phyloP scores from a whole-genome alignment of 2,329 filamentous ascomycete genomes.

The Penicillium concentricum region DNA sequence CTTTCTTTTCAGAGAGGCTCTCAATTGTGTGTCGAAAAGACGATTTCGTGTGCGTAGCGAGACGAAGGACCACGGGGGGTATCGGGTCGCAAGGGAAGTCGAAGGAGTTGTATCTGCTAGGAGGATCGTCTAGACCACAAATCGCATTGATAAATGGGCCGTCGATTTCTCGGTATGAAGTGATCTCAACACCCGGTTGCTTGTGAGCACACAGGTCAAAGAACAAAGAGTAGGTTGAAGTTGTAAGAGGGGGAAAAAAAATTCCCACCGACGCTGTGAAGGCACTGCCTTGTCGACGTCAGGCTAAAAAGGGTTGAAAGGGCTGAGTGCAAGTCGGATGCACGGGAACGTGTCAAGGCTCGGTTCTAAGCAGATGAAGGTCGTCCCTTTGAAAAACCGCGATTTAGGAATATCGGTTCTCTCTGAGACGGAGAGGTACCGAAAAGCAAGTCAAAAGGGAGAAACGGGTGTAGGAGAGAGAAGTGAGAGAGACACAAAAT shows the following conservation, averaged over 20 bases:
- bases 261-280: slow-evolving; percentile 9
- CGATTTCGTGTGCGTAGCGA: background rate
- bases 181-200: slow-evolving; percentile 12
- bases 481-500: slow-evolving; percentile 28
- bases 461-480: slow-evolving; percentile 21
- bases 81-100: slow-evolving; percentile 5
- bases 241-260: background rate
- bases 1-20: slow-evolving; percentile 24
- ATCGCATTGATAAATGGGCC: slow-evolving; percentile 26
- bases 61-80: slow-evolving; percentile 1
- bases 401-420: slow-evolving; percentile 20
- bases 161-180: slow-evolving; percentile 7
- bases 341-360: slow-evolving; percentile 5
- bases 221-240: slow-evolving; percentile 2
- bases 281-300: slow-evolving; percentile 19
- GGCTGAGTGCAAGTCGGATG: slow-evolving; percentile 7
- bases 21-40: slow-evolving; percentile 10
- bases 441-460: slow-evolving; percentile 13
- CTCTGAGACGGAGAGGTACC: slow-evolving; percentile 4
- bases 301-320: background rate
- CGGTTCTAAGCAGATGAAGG: slow-evolving; percentile 2
- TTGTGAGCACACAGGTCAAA: slow-evolving; percentile 13
- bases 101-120: slow-evolving; percentile 1
- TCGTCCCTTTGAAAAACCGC: slow-evolving; percentile 25
- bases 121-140: slow-evolving; percentile 22